Base-by-base conservation (phyloP, 2,329 filamentous ascomycete species). In the Sarocladium oryzae region DNA sequence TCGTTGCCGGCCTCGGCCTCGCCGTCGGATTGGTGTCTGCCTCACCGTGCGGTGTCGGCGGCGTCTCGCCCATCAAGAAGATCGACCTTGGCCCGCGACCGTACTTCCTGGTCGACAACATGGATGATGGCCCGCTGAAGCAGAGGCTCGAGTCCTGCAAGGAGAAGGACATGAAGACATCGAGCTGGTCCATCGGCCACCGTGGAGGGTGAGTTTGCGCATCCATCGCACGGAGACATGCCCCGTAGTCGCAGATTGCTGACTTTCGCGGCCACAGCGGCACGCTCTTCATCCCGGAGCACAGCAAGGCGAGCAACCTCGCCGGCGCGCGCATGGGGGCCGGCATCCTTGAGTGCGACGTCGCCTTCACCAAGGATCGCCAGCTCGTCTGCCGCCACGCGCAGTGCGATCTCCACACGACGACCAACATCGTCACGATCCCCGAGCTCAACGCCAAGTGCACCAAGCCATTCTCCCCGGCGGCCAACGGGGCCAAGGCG, bases 381-480 rank as follows among this genome's bases (percentile, higher is more conserved):
- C 67, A 81, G 61, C 77, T 86, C n/a, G 82, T 86, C 40, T 86
- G 83, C 68, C 77, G 83, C 45, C 83, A 86, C 67, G 77, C 76
- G 43, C 78, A 84, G 57, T 86, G 83, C 66, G 83, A 86, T 58
- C 67, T 86, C 36, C 82, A 86, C 69, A 82, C 78, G 20, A 86
- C 83, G 8, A 86, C 83, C 61, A 79, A 87, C 68, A 84, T 87
- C 61, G 73, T 86, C 56, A 64, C 72, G 45, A 72, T 76, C 48
- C 79, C 83, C 10, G 76, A 79, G 56, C 77, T 86, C 48, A 81
- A 79, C 54, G 74, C 74, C 51, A 86, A 86, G 67, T 86, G 83
- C 68, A 79, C 76, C 2, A 63, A 66, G 50, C 82, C 81, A 0
- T 87, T 87, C 65, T 66, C 64, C n/a, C 78, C 83, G 0, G 75